Base-by-base conservation (phyloP, 768 basidiomycete genomes). In the Lyophyllum semitale region DNA sequence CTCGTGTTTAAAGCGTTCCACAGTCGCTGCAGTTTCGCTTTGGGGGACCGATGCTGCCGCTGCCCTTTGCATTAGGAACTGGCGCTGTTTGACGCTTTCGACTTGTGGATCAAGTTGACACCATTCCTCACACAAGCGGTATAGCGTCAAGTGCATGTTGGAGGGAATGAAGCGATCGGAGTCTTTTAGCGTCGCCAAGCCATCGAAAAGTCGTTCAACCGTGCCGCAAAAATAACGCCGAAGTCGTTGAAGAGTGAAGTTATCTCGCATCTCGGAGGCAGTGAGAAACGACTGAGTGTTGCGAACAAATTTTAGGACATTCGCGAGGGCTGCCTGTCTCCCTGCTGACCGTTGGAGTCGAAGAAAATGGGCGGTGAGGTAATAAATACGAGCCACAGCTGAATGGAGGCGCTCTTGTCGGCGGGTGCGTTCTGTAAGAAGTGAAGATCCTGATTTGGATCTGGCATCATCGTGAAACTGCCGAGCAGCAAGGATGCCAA, bases 201-300 rank as follows among this genome's bases (percentile, higher is more conserved):
- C 88, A 59, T 93, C 88, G 56, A 95, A 93, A 9, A 97, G 79
- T 47, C 89, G 85, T 68, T 95, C 92, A 3, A 97, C 84, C 0
- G 89, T 84, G 18, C 92, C 89, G 63, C 95, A 97, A 68, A 96
- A 97, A 68, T 92, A 95, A 23, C 93, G 85, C 26, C 95, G 86
- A 27, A 96, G 76, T 8, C 87, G 83, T 58, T 95, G 91, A 25
- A 94, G 71, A 1, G 89, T 82, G 61, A 82, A 85, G 57, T 88
- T 88, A 46, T 93, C 88, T 25, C 88, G 83, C 62, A 85, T 82
- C 35, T 91, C 88, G 0, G 84, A 74, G 3, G 84, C 78, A 3
- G 82, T 80, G n/a, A 98, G 76, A 66, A 93, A 91, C 0, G 81
- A 69, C 58, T 93, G 88, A 5, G 91, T 95, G 59, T 87, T 89